Conservation (phyloP, 495 filamentous ascomycete species). For the Xanthoparmelia taractica region DNA sequence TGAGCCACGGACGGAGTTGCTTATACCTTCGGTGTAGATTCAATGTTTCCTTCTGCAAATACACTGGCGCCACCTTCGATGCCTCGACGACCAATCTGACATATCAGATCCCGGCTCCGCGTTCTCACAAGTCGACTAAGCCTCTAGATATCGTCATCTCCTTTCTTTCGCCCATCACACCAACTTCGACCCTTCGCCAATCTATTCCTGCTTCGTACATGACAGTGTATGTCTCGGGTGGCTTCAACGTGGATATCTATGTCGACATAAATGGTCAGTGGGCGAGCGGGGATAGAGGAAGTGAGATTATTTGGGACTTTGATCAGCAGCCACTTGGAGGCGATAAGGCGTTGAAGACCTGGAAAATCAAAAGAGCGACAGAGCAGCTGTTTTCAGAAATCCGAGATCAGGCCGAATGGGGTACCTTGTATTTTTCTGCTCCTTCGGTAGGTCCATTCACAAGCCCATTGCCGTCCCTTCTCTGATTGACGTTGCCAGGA, state of each 20-base stretch:
- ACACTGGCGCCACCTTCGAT: constrained; percentile 76
- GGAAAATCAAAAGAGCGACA: constrained; percentile 54
- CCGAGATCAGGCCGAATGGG: constrained; percentile 80
- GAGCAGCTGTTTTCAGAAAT: constrained; percentile 70
- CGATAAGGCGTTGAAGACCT: constrained; percentile 45
- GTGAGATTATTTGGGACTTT: constrained; percentile 62
- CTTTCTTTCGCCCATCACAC: constrained; percentile 88
- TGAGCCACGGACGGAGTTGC: background rate
- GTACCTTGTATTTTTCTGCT: constrained; percentile 69
- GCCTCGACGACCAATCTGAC: constrained; percentile 89
- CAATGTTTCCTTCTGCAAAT: constrained; percentile 60
- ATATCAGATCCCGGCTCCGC: constrained; percentile 56
- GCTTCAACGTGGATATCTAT: constrained; percentile 69
- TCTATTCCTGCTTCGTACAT: constrained; percentile 84
- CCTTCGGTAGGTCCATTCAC: constrained; percentile 43
- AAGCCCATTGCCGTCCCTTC: no score
- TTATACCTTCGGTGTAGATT: constrained; percentile 37
- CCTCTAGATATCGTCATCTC: constrained; percentile 63
- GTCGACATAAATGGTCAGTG: constrained; percentile 85
- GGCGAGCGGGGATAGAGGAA: constrained; percentile 68
- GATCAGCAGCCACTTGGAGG: constrained; percentile 34
- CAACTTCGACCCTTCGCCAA: constrained; percentile 84
- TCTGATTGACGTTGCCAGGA: constrained; percentile 35
- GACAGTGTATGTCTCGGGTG: constrained; percentile 63
- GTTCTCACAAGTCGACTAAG: constrained; percentile 25